Evolutionary conservation across 176 grass and related monocot species (phyloP).

Genomic region (Musa troglodytarum): DNA sequence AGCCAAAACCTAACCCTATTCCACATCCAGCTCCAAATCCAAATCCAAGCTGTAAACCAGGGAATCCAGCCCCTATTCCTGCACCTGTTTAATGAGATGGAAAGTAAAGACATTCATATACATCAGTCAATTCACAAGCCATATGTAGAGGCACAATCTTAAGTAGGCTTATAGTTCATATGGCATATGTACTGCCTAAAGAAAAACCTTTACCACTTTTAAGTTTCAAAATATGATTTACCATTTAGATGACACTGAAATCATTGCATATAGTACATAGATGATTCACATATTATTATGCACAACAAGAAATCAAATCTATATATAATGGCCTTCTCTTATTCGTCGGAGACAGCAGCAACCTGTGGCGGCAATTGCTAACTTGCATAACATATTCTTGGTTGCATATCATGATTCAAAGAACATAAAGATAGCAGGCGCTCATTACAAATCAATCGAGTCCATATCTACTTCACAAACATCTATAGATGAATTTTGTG

Average conservation of each 20-base stretch:
- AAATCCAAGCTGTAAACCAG: conserved; percentile 72
- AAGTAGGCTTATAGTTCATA: background rate
- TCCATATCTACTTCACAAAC: no score
- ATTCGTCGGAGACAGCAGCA: background rate
- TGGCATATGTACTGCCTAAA: no score
- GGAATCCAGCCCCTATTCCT: conserved; percentile 75
- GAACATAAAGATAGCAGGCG: no score
- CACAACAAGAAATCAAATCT: background rate
- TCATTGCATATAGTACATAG: background rate
- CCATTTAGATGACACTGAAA: no score
- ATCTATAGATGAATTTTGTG: no score
- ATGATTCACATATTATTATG: background rate
- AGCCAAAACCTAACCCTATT: conserved; percentile 83
- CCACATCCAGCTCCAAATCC: conserved; percentile 82
- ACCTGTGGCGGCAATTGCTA: background rate
- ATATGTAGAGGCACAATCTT: background rate
- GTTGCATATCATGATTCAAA: no score
- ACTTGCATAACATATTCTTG: no score
- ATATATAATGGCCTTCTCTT: background rate
- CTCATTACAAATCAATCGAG: no score
- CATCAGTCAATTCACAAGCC: background rate
- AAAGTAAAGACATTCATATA: background rate
- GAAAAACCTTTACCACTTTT: no score
- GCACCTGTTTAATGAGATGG: conserved; percentile 37
- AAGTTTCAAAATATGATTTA: no score